Conservation (phyloP, 495 filamentous ascomycete species). For the Penicillium pulvis region DNA sequence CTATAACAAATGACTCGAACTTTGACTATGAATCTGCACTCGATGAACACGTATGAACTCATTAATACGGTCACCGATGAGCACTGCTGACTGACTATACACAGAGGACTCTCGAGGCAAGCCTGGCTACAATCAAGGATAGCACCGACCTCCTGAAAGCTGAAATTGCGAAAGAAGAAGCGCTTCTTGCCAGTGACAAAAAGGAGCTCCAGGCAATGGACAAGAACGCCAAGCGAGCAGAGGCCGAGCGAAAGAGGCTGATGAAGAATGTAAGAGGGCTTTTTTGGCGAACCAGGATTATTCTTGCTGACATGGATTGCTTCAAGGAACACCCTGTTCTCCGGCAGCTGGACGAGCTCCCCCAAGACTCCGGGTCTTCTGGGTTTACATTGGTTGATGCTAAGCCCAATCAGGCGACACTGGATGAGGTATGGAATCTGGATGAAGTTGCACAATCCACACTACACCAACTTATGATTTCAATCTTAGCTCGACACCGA, state of each 20-base stretch:
- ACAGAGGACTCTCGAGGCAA: slow-evolving; percentile 52
- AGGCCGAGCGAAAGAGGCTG: slow-evolving; percentile 45
- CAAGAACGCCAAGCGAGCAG: slow-evolving; percentile 53
- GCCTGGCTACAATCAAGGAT: slow-evolving; percentile 56
- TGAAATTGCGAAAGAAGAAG: slow-evolving; percentile 57
- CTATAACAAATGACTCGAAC: slow-evolving; percentile 53
- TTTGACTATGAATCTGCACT: slow-evolving; percentile 64
- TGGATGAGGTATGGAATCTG: slow-evolving; percentile 36
- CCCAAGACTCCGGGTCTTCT: slow-evolving; percentile 20
- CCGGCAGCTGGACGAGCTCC: slow-evolving; percentile 33
- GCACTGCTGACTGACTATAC: slow-evolving; percentile 16
- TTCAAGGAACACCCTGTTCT: slow-evolving; percentile 48
- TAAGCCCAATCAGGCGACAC: slow-evolving; percentile 24
- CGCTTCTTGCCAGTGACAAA: slow-evolving; percentile 51
- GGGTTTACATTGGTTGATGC: slow-evolving; percentile 31
- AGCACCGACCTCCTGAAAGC: slow-evolving; percentile 54
- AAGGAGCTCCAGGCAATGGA: slow-evolving; percentile 54
- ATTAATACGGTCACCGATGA: neutral
- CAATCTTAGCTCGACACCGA: slow-evolving; percentile 41
- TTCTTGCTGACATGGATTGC: slow-evolving; percentile 8
- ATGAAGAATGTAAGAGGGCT: slow-evolving; percentile 46
- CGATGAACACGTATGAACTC: slow-evolving; percentile 53
- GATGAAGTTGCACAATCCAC: neutral
- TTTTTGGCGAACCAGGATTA: neutral
- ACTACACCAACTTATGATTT: neutral